These are phyloP conservation scores for Carex pumila DNA, from an alignment of 176 grass and related monocot genomes.

Conservation along the genomic window DNA sequence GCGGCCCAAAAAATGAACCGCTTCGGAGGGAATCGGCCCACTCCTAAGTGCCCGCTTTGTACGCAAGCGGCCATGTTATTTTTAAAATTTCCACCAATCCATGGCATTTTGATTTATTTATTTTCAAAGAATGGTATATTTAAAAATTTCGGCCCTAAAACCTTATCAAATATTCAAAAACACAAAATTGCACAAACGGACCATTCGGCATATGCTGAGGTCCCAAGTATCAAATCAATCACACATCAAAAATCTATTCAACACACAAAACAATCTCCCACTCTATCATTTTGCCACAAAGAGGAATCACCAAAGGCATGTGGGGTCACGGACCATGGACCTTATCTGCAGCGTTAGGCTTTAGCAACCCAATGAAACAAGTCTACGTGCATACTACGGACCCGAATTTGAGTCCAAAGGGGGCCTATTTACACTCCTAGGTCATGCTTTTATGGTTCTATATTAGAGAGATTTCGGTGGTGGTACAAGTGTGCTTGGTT, in stretches of 20 bases:
- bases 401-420: background rate
- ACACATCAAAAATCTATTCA: slow-evolving; percentile 13
- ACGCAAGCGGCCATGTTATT: too few species aligned
- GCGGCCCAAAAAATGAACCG: too few species aligned
- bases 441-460: background rate
- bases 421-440: background rate
- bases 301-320: background rate
- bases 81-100: too few species aligned
- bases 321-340: background rate
- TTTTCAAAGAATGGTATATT: too few species aligned
- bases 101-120: too few species aligned
- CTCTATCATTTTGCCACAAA: background rate
- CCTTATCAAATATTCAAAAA: background rate
- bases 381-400: background rate
- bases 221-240: background rate
- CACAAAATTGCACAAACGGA: background rate
- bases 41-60: too few species aligned
- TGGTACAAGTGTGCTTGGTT: background rate
- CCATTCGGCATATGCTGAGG: background rate
- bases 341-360: background rate
- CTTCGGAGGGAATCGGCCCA: too few species aligned
- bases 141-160: too few species aligned
- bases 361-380: background rate
- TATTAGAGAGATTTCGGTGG: background rate
- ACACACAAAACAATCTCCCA: background rate